Percentiles rank a stretch among this genome's conserved stretches.
Evolutionary conservation across 202 grass and related monocot species (phyloP).

Genomic region (Brachypodium distachyon): DNA sequence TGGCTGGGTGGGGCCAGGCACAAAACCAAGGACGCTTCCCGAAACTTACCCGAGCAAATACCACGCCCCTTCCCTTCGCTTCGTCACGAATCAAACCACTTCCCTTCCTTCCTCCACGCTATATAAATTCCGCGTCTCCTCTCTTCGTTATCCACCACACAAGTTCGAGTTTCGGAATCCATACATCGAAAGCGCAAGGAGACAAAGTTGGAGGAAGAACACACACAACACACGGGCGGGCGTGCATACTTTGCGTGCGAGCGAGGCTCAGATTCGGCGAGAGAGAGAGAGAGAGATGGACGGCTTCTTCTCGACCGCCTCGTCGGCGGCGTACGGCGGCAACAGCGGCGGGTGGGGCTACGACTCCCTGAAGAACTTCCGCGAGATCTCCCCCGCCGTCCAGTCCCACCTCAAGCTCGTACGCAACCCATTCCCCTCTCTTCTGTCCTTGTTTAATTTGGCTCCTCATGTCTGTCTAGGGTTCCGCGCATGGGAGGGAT

Average conservation of each 20-base stretch:
- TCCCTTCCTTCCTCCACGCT: neutral
- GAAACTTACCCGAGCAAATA: neutral
- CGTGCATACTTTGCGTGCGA: neutral
- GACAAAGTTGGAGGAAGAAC: neutral
- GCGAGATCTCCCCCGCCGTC: conserved; percentile 62
- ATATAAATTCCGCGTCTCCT: neutral
- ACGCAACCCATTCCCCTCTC: neutral
- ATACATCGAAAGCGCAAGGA: neutral
- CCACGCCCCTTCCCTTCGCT: neutral
- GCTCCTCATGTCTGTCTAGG: too few relatives aligned
- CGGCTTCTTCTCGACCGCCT: conserved; percentile 33
- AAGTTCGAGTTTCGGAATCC: neutral
- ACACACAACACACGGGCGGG: neutral
- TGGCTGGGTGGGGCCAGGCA: too few relatives aligned
- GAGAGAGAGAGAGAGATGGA: conserved; percentile 35
- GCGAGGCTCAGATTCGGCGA: neutral
- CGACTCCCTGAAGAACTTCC: conserved; percentile 68
- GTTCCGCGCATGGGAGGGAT: neutral
- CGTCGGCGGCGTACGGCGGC: conserved; percentile 26
- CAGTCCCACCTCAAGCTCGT: conserved; percentile 86
- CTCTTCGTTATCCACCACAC: neutral
- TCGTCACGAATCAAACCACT: neutral
- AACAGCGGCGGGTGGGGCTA: conserved; percentile 24
- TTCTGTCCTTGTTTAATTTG: too few relatives aligned
- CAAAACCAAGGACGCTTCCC: too few relatives aligned